A percentile compares a stretch with the other conserved stretches of the same genome.
These are phyloP conservation scores for Phytophthora sansomeana DNA, from an alignment of 352 stramenopile genomes.

Conservation along the genomic window DNA sequence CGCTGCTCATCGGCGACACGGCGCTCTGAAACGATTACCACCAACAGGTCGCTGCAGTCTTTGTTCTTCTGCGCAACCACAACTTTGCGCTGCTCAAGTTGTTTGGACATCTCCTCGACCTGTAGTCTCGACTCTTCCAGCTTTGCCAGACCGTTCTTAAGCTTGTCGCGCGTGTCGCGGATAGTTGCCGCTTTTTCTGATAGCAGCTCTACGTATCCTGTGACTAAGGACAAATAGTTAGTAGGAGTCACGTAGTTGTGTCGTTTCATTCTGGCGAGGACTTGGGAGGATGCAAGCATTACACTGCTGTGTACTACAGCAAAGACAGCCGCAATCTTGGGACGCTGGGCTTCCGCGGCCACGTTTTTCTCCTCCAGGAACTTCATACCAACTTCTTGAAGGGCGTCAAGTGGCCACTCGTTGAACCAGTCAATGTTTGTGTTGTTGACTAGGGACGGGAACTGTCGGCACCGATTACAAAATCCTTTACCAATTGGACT, in stretches of 20 bases:
- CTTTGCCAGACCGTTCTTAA: constrained; percentile 86
- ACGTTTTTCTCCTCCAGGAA: constrained; percentile 92
- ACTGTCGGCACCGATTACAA: constrained; percentile 87
- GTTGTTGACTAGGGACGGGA: constrained; percentile 94
- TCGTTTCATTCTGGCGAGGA: constrained; percentile 91
- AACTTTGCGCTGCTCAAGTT: constrained; percentile 90
- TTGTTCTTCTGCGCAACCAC: constrained; percentile 93
- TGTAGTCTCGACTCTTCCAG: constrained; percentile 84
- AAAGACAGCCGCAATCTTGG: constrained; percentile 90
- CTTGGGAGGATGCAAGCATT: constrained; percentile 80
- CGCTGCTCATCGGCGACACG: constrained; percentile 94
- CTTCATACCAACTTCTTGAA: constrained; percentile 94
- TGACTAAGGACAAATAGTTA: constrained; percentile 94
- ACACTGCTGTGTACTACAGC: constrained; percentile 91
- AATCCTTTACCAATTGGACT: constrained; percentile 92
- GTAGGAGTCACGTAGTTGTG: constrained; percentile 96
- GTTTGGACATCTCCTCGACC: constrained; percentile 89
- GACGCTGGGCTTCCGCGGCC: constrained; percentile 68
- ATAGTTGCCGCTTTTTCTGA: constrained; percentile 81
- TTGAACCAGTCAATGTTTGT: constrained; percentile 96
- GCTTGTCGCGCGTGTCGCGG: constrained; percentile 78
- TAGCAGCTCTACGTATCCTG: constrained; percentile 89
- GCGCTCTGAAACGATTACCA: constrained; percentile 94
- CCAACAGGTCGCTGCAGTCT: constrained; percentile 95
- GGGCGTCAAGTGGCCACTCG: constrained; percentile 91